Base-by-base conservation (phyloP, 805 yeast genomes). In the Barnettozyma sucrosica region DNA sequence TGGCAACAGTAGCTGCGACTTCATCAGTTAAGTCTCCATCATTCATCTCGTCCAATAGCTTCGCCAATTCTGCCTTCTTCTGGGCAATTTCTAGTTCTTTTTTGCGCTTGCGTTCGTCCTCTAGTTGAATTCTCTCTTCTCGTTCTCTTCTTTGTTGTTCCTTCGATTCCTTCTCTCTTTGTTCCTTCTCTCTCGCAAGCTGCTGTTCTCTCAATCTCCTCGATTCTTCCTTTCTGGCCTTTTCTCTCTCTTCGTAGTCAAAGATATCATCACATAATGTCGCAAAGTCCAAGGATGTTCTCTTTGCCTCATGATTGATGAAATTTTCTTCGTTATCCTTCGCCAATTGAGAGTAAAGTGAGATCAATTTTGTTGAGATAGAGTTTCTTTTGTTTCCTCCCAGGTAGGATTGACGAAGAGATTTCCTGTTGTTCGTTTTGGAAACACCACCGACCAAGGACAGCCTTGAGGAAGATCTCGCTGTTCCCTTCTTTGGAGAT, bases 261-360 rank as follows among this genome's bases (percentile, higher is more conserved):
- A 85, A 85, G 49, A 85, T 79, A 64, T 79, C 81, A 66, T 85
- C 92, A 69, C 89, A 83, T 38, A 85, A 68, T 2, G 85, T 76
- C 11, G 89, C 93, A 69, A 85, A 85, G 52, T 85, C 85, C 14
- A 87, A 81, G 33, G 87, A 80, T 2, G 90, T 83, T 64, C 93
- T 74, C 65, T 78, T 83, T 6, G 89, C 81, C 61, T 81, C 87
- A 57, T 77, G 80, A 56, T 83, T 86, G 64, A 83, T 76, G 55
- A 77, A 77, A 56, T 80, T 85, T 80, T 87, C 79, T 51, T 80
- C 85, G 37, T 76, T 72, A 46, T 71, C 74, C 41, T 74, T 74
- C 3, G 87, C 74, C 51, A 85, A 66, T 59, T 80, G 83, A 30
- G 92, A 88, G 63, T 85, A 85, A 0, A 89, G 80, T 1, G 89